Percentiles rank a stretch among this genome's conserved stretches.
Evolutionary conservation across 2,329 filamentous ascomycete species (phyloP).

Genomic region (Lasiodiplodia citricola): DNA sequence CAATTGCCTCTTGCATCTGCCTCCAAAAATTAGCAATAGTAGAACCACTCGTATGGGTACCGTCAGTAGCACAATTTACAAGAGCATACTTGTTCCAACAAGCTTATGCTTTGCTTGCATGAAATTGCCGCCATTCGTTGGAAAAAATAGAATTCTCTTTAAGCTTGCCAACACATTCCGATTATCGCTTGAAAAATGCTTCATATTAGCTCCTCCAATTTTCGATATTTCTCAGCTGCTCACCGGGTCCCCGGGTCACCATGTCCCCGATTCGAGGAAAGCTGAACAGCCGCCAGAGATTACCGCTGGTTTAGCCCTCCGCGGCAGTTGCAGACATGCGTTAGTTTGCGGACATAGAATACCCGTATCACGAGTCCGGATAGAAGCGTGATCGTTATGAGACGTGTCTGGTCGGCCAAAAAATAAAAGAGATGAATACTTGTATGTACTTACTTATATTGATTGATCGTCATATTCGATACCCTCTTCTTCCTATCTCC

Average conservation of each 20-base stretch:
- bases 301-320: background rate
- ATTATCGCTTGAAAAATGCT: background rate
- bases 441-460: no score
- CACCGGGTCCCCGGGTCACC: background rate
- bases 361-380: background rate
- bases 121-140: background rate
- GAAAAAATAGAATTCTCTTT: background rate
- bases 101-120: background rate
- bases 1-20: background rate
- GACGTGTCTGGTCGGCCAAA: background rate
- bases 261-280: background rate
- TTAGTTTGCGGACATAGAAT: background rate
- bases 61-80: background rate
- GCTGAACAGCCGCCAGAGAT: background rate
- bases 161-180: slow-evolving; percentile 17
- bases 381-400: background rate
- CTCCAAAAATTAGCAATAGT: background rate
- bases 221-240: background rate
- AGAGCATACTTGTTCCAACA: background rate
- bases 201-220: background rate
- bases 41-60: background rate
- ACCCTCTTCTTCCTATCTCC: background rate
- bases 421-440: background rate
- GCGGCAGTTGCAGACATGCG: background rate
- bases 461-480: no score